Base-by-base conservation (phyloP, 495 filamentous ascomycete species). In the Xylaria scruposa region DNA sequence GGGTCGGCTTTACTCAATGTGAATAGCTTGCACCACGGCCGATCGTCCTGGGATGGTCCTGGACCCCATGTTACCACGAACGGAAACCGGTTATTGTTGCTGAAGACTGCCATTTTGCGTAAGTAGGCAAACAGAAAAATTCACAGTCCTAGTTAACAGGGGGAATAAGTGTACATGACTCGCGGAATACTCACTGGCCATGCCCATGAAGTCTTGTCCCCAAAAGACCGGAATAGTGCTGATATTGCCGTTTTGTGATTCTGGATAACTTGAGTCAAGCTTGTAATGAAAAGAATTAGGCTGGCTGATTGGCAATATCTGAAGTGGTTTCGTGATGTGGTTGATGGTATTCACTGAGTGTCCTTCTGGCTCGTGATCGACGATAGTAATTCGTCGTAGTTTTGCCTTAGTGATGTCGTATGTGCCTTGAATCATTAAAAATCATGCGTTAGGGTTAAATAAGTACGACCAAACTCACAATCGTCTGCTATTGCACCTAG, bases 181-280 rank as follows among this genome's bases (percentile, higher is more conserved):
- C 31, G 4, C 7, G 26, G 31, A 59, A 31, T 21, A 38, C 58
- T 60, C 3, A 60, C 58, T 60, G 17, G 58, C 31, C 19, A 60
- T 60, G 9, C 33, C 58, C 58, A 60, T 60, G 21, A 60, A 60
- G 7, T 60, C 58, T 21, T 60, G 58, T 8, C 58, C 29, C 33
- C 58, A 38, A 21, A 60, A 38, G 17, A 60, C 19, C 6, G 58
- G 58, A 40, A 60, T 60, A 12, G 31, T 60, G 58, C 58, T 19
- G 8, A 60, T 60, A 38, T 60, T 60, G 33, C 33, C 58, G 58
- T 60, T 60, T 60, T 38, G 31, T 8, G 58, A 60, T 38, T 60
- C 58, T 10, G 33, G 58, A 40, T 60, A 60, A 31, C 58, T 60
- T 21, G 58, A 60, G 17, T 60, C 58, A 21, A 60, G 31, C 17